Conservation (phyloP, 257 asterid genomes). For the Fraxinus excelsior region DNA sequence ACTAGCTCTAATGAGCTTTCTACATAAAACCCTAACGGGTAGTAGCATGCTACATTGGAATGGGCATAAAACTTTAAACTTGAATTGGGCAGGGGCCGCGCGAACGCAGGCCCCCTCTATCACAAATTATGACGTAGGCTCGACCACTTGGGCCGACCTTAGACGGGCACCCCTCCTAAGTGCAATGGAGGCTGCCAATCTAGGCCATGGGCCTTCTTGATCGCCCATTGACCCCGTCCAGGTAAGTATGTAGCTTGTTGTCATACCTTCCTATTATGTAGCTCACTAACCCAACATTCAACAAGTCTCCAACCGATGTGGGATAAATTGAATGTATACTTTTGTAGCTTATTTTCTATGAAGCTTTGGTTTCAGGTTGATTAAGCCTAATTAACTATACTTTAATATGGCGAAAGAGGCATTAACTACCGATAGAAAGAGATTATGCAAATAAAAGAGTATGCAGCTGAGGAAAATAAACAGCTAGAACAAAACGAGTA, state of each 20-base stretch:
- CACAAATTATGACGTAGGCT: slow-evolving; percentile 27
- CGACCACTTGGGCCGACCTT: slow-evolving; percentile 14
- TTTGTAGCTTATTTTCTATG: too few relatives aligned
- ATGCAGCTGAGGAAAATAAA: too few relatives aligned
- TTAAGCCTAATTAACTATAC: too few relatives aligned
- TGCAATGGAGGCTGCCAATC: slow-evolving; percentile 27
- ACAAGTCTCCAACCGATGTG: background rate
- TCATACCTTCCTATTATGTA: background rate
- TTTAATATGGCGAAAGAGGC: background rate
- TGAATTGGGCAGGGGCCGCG: slow-evolving; percentile 17
- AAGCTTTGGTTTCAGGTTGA: background rate
- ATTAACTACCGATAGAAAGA: too few relatives aligned
- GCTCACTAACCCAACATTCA: background rate
- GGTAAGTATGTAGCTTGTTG: slow-evolving; percentile 28
- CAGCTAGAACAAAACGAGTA: too few relatives aligned
- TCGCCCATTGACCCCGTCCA: slow-evolving; percentile 44
- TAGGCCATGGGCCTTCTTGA: slow-evolving; percentile 39
- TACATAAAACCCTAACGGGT: too few relatives aligned
- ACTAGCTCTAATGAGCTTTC: too few relatives aligned
- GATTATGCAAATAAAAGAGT: too few relatives aligned
- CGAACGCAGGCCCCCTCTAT: slow-evolving; percentile 22
- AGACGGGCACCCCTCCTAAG: slow-evolving; percentile 11
- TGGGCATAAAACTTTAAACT: background rate
- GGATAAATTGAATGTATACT: background rate
- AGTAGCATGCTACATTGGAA: too few relatives aligned